A percentile compares a stretch with the other conserved stretches of the same genome.
phyloP scores from a whole-genome alignment of 1,284 basidiomycete genomes.

The Fistulina hepatica region DNA sequence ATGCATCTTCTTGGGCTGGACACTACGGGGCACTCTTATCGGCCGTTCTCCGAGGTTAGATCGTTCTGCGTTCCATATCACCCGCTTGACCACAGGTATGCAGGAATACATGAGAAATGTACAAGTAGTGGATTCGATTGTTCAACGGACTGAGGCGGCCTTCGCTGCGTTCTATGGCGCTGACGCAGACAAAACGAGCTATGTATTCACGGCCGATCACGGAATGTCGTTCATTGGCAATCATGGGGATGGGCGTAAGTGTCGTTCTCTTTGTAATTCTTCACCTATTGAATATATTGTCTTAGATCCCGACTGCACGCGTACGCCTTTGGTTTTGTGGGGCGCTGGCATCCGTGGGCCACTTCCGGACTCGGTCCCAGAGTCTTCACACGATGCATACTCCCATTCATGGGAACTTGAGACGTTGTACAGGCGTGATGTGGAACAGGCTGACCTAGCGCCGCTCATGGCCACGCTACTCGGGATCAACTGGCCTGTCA shows the following conservation, averaged over 20 bases:
- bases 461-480: slow-evolving; percentile 70
- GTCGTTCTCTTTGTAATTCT: neutral
- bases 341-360: slow-evolving; percentile 68
- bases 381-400: slow-evolving; percentile 62
- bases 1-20: slow-evolving; percentile 80
- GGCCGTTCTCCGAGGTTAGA: slow-evolving; percentile 71
- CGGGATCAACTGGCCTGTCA: slow-evolving; percentile 63
- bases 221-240: slow-evolving; percentile 88
- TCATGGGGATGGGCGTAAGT: slow-evolving; percentile 78
- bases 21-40: slow-evolving; percentile 81
- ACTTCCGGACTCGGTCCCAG: slow-evolving; percentile 36
- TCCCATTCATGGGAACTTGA: slow-evolving; percentile 51
- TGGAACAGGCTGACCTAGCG: slow-evolving; percentile 81
- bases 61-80: neutral
- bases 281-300: slow-evolving; percentile 5
- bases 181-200: slow-evolving; percentile 65
- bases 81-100: neutral
- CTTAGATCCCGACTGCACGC: slow-evolving; percentile 78
- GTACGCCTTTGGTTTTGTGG: slow-evolving; percentile 81
- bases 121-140: slow-evolving; percentile 69
- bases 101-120: slow-evolving; percentile 86
- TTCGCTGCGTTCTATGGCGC: slow-evolving; percentile 51
- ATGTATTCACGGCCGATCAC: slow-evolving; percentile 82
- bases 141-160: slow-evolving; percentile 55
- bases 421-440: slow-evolving; percentile 53